Conservation (phyloP, 106 monocot genomes). For the Dendrobium chrysotoxum region DNA sequence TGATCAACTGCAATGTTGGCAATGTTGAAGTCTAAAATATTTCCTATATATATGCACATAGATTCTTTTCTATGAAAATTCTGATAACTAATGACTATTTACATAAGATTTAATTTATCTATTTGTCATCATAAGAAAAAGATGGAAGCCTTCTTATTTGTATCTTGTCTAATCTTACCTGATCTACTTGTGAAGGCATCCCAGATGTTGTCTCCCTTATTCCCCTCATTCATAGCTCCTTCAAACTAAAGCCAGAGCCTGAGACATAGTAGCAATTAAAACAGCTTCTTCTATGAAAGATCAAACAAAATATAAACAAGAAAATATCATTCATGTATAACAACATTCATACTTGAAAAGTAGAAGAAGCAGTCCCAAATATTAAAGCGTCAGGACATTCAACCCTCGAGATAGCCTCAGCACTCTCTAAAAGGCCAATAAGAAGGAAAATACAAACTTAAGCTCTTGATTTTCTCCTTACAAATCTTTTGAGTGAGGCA, state of each 20-base stretch:
- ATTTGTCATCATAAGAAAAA: neutral
- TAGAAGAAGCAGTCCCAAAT: constrained; percentile 74
- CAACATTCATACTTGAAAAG: constrained; percentile 37
- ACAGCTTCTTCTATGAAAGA: neutral
- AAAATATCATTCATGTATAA: neutral
- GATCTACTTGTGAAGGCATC: constrained; percentile 53
- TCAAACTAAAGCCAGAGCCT: constrained; percentile 33
- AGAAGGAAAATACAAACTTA: neutral
- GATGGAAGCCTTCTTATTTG: neutral
- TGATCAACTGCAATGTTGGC: constrained; percentile 72
- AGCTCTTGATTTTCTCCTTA: neutral
- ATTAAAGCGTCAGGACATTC: constrained; percentile 47
- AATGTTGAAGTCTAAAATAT: constrained; percentile 80
- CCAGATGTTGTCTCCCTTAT: constrained; percentile 58
- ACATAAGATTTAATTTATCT: no score
- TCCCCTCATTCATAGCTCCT: constrained; percentile 69
- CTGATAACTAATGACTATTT: no score
- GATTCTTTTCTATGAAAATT: no score
- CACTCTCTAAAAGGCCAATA: neutral
- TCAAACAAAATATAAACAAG: neutral
- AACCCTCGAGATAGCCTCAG: constrained; percentile 32
- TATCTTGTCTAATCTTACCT: constrained; percentile 12
- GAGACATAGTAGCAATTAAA: neutral
- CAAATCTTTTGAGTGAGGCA: neutral
- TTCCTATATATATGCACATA: no score